Evolutionary conservation across 257 asterid genomes (phyloP), one percentile per base, ranked within the genome.

Genomic region (Vinca minor): DNA sequence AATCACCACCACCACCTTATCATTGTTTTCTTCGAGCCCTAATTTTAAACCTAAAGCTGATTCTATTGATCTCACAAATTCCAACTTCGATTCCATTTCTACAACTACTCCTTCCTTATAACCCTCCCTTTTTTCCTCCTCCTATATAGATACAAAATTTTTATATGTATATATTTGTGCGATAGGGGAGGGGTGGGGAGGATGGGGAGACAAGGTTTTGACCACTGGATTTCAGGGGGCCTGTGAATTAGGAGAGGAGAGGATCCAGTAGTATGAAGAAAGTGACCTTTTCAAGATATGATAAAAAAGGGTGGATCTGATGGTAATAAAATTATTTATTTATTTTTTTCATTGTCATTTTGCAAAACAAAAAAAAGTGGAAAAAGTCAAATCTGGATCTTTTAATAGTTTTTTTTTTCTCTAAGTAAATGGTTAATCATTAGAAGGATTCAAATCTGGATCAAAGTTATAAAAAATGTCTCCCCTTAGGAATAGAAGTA

Each of bases 61-160:
- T 76, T 83, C 94, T 66, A 79, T 66, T 73, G 81, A 79, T 75
- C 85, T 75, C 50, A 74, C 60, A 63, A 85, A 52, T 81, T 85
- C 94, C 69, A 73, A 65, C 47, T 61, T 73, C 66, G 84, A 73
- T 56, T 81, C 85, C 89, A 77, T 78, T 3, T 25, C 10, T 3
- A 3, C 32, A 25, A n/a, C 20, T 41, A 42, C 21, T 28, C 66
- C 49, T 44, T 42, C n/a, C n/a, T n/a, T n/a, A n/a, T 4, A 5
- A 15, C 36, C 28, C 31, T 25, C 36, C 28, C 31, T 25, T 17
- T 5, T 25, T 23, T 13, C 49, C 53, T 5, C 39, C 13, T 13
- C 49, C 53, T 5, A 25, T 23, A 38, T 2, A 14, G 20, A 42
- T 12, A 14, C 18, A 28, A 20, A 54, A 6, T 8, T 28, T 1